Conservation (phyloP, 495 filamentous ascomycete genomes). For the Durotheca rogersii region DNA sequence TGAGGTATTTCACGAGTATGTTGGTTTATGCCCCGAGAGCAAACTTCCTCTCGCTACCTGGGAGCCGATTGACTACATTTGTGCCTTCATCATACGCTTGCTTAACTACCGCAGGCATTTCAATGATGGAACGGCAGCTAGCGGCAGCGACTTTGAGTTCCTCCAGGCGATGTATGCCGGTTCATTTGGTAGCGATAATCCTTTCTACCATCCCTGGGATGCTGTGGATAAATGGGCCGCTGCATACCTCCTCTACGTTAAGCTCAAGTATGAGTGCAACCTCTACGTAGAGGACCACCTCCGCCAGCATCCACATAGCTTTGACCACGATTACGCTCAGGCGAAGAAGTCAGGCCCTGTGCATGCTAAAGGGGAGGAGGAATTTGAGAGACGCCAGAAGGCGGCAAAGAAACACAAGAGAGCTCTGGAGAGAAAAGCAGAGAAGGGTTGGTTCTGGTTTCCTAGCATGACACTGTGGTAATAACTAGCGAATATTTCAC, state of each 20-base stretch:
- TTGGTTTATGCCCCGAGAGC: background rate
- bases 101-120: slow-evolving; percentile 11
- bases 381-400: too few relatives aligned
- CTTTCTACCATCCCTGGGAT: slow-evolving; percentile 9
- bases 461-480: too few relatives aligned
- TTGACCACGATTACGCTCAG: background rate
- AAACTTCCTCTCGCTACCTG: background rate
- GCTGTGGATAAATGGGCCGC: slow-evolving; percentile 11
- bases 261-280: background rate
- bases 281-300: background rate
- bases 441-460: too few relatives aligned
- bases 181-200: background rate
- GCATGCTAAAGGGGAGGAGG: background rate
- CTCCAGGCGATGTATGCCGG: slow-evolving; percentile 2
- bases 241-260: slow-evolving; percentile 13
- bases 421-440: too few relatives aligned
- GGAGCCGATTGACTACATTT: background rate
- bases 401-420: too few relatives aligned
- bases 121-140: background rate
- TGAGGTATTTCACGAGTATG: background rate
- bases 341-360: background rate
- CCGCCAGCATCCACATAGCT: background rate
- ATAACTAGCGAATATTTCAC: too few relatives aligned
- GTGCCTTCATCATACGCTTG: slow-evolving; percentile 6
- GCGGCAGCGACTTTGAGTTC: background rate